Evolutionary conservation across 179 eudicot genomes (phyloP), one percentile per base, ranked within the genome.

Genomic region (Beta lomatogona): DNA sequence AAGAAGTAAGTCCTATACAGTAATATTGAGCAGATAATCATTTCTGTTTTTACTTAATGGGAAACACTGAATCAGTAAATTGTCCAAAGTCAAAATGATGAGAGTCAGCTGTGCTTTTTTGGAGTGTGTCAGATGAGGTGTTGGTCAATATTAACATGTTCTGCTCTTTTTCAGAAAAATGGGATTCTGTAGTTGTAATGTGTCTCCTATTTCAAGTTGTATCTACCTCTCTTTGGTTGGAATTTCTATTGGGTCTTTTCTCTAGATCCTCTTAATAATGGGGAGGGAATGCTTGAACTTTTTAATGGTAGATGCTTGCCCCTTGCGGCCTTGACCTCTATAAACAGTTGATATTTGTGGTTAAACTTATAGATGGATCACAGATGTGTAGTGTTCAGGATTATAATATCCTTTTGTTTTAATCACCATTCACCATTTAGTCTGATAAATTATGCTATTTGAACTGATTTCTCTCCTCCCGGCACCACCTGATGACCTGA

Each of bases 1-100:
- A 90, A 83, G 97, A 95, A 83, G 99, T 95, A 89, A 89, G 91
- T 87, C 28, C 10, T 48, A 48, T 78, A 44, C 45, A 52, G 41
- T 71, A 25, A 21, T 50, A 13, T 71, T 13, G 22, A 1, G 0
- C 9, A 48, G 14, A 11, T 52, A 6, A 64, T 50, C 4, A 11
- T 15, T 50, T 66, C 36, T 60, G 19, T 18, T n/a, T 16, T 36
- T 12, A 15, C n/a, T 18, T 15, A 31, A 44, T 57, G 48, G 22
- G 77, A 15, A 8, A 71, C 12, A 15, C 36, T 65, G 53, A 48
- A 48, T 48, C 9, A 7, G 73, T 19, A 31, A 59, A 25, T 77
- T 46, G 4, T 14, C 16, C 12, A 64, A 63, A 3, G 80, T 77
- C 1, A 46, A 64, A 25, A 6, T 64, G 45, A 58, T 52, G 16